A percentile compares a stretch with the other conserved stretches of the same genome.
These are phyloP conservation scores for Plasmodium relictum DNA, from an alignment of 169 alveolate species.

Conservation along the genomic window DNA sequence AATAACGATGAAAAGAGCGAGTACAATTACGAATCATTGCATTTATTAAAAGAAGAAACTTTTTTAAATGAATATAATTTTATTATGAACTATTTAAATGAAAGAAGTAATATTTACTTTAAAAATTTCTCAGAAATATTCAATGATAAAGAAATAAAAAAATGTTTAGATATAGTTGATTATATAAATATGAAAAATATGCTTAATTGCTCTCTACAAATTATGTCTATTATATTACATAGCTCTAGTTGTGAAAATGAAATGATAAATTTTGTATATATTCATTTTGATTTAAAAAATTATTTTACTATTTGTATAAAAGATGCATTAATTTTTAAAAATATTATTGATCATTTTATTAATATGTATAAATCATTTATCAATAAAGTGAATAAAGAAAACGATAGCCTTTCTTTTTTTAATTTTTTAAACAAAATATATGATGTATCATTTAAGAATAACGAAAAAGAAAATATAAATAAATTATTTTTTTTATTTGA, in stretches of 20 bases:
- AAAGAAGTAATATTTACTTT: slow-evolving; percentile 3
- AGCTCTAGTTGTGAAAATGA: slow-evolving; percentile 7
- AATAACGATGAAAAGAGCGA: background rate
- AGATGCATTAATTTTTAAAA: slow-evolving; percentile 23
- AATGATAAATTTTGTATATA: background rate
- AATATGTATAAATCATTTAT: slow-evolving; percentile 30
- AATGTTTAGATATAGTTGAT: slow-evolving; percentile 9
- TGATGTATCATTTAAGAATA: background rate
- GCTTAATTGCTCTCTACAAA: slow-evolving; percentile 11
- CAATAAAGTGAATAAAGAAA: background rate
- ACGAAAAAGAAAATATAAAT: background rate
- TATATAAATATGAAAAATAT: slow-evolving; percentile 1
- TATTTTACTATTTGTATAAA: background rate
- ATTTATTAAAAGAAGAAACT: background rate
- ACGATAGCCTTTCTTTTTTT: background rate
- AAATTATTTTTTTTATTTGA: background rate
- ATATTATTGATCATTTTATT: slow-evolving; percentile 17
- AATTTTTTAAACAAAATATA: background rate
- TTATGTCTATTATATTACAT: slow-evolving; percentile 16
- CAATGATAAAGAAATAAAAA: slow-evolving; percentile 12
- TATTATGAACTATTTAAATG: slow-evolving; percentile 2
- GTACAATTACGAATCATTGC: background rate
- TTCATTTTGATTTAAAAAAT: slow-evolving; percentile 20
- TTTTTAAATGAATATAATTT: background rate
- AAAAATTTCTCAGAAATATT: slow-evolving; percentile 3